Percentiles rank a stretch among this genome's conserved stretches.
These are phyloP conservation scores for Typha latifolia DNA, from an alignment of 176 grass and related monocot species.

Conservation along the genomic window DNA sequence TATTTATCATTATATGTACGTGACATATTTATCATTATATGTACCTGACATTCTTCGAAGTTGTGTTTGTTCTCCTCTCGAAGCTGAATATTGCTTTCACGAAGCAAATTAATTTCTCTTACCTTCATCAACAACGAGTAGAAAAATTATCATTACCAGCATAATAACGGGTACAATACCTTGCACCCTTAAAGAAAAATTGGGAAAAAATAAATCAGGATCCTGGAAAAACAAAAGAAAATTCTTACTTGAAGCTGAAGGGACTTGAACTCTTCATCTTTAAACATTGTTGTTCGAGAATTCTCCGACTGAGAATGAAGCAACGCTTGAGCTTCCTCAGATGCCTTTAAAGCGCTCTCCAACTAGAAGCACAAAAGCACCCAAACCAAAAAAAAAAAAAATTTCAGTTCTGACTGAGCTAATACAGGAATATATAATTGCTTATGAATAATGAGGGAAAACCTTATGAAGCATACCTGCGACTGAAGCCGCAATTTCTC, in stretches of 20 bases:
- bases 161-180: background rate
- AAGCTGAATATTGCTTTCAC: slow-evolving; percentile 99
- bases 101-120: slow-evolving; percentile 96
- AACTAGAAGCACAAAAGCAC: slow-evolving; percentile 37
- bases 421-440: background rate
- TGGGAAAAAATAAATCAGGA: background rate
- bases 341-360: slow-evolving; percentile 67
- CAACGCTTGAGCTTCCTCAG: slow-evolving; percentile 59
- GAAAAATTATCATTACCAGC: background rate
- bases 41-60: slow-evolving; percentile 89
- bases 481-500: slow-evolving; percentile 78
- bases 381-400: background rate
- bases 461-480: slow-evolving; percentile 48
- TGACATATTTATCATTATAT: slow-evolving; percentile 31
- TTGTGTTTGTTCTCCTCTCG: slow-evolving; percentile 93
- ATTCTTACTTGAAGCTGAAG: slow-evolving; percentile 70
- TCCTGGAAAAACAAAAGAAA: slow-evolving; percentile 5
- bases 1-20: slow-evolving; percentile 21
- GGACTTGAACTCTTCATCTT: slow-evolving; percentile 94
- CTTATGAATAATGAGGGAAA: background rate
- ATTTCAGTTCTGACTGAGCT: background rate
- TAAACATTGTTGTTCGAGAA: slow-evolving; percentile 56
- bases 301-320: slow-evolving; percentile 62
- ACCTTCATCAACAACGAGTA: slow-evolving; percentile 34
- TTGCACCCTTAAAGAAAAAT: background rate